phyloP scores from a whole-genome alignment of 2,329 filamentous ascomycete genomes.

The Aspergillus pseudotamarii region DNA sequence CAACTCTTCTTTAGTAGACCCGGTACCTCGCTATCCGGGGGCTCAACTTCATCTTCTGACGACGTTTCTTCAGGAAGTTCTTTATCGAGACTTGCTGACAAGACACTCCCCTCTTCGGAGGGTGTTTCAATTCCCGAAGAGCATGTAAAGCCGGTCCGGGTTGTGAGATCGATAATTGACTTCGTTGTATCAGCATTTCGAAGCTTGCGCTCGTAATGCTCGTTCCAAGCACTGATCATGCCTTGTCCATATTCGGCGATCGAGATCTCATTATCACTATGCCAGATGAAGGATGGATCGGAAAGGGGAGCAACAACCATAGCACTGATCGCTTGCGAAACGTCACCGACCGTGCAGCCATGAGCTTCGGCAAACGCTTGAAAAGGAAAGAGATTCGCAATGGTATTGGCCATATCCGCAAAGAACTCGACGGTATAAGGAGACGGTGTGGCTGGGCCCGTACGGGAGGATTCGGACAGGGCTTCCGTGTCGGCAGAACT shows the following conservation, averaged over 20 bases:
- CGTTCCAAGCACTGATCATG: conserved; percentile 15
- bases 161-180: background rate
- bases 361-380: conserved; percentile 26
- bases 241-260: conserved; percentile 12
- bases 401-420: conserved; percentile 24
- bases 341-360: conserved; percentile 20
- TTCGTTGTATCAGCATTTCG: background rate
- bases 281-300: conserved; percentile 10
- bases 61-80: background rate
- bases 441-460: background rate
- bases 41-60: background rate
- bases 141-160: background rate
- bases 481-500: background rate
- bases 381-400: conserved; percentile 28
- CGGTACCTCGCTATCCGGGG: background rate
- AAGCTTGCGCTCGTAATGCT: conserved; percentile 3
- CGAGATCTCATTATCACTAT: background rate
- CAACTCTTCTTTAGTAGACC: background rate
- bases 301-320: conserved; percentile 26
- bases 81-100: background rate
- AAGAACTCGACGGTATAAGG: conserved; percentile 27
- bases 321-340: conserved; percentile 23
- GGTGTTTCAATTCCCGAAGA: background rate
- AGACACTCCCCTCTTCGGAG: background rate
- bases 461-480: background rate